A percentile compares a stretch with the other conserved stretches of the same genome.
phyloP scores from a whole-genome alignment of 805 yeast genomes.

The Hanseniaspora occidentalis region DNA sequence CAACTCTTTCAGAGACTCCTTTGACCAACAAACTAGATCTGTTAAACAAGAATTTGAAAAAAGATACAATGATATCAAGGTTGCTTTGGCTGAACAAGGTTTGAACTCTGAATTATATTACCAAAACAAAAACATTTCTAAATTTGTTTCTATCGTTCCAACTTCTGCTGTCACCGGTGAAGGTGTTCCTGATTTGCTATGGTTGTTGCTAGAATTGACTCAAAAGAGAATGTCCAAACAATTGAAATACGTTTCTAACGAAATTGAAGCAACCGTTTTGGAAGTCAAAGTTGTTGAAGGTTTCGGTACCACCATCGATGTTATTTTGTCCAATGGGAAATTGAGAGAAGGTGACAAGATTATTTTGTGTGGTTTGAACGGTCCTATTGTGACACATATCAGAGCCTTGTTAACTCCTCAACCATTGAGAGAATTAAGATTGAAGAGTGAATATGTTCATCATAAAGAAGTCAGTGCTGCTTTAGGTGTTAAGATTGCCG shows the following conservation, averaged over 20 bases:
- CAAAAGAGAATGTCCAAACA: constrained; percentile 99
- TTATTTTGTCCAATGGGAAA: constrained; percentile 91
- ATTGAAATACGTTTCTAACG: constrained; percentile 78
- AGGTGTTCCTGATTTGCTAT: constrained; percentile 97
- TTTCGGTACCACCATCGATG: constrained; percentile 97
- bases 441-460: constrained; percentile 93
- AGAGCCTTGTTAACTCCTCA: constrained; percentile 96
- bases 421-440: constrained; percentile 89
- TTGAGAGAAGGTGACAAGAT: constrained; percentile 90
- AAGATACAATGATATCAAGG: constrained; percentile 71
- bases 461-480: constrained; percentile 98
- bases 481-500: constrained; percentile 96
- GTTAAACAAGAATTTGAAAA: constrained; percentile 90
- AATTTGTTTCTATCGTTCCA: constrained; percentile 92
- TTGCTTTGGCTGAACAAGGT: constrained; percentile 95
- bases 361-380: constrained; percentile 94
- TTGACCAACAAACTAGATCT: constrained; percentile 64
- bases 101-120: constrained; percentile 92
- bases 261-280: constrained; percentile 89
- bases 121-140: constrained; percentile 88
- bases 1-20: constrained; percentile 92
- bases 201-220: constrained; percentile 88
- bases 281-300: constrained; percentile 98
- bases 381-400: constrained; percentile 93
- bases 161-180: constrained; percentile 99